Evolutionary conservation across 2,329 filamentous ascomycete species (phyloP).

Genomic region (Clathrospora elynae): DNA sequence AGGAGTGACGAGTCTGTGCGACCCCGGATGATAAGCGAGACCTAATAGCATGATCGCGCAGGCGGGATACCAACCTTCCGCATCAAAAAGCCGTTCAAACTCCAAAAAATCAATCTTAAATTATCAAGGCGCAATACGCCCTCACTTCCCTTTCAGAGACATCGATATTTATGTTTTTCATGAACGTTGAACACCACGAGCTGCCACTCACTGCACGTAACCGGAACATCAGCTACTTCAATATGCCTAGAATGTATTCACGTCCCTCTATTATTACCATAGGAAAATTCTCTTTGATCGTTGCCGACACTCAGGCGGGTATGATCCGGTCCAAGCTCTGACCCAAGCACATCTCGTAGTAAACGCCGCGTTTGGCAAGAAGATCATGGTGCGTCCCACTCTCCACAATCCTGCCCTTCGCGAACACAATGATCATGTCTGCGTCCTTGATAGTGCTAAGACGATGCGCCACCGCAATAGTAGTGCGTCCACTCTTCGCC

Average conservation of each 20-base stretch:
- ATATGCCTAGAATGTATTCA: too few species aligned
- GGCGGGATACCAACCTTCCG: slow-evolving; percentile 11
- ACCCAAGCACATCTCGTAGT: slow-evolving; percentile 53
- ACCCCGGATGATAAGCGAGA: slow-evolving; percentile 5
- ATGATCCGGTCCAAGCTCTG: slow-evolving; percentile 49
- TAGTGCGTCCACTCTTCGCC: slow-evolving; percentile 84
- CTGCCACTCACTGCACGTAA: too few species aligned
- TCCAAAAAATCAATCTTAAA: slow-evolving; percentile 2
- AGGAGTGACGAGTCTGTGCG: slow-evolving; percentile 2
- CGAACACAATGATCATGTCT: slow-evolving; percentile 92
- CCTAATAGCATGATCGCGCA: slow-evolving; percentile 8
- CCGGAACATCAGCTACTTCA: too few species aligned
- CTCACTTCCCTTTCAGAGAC: too few species aligned
- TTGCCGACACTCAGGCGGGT: slow-evolving; percentile 13
- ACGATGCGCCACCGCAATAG: slow-evolving; percentile 90
- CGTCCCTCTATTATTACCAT: too few species aligned
- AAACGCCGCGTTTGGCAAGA: slow-evolving; percentile 46
- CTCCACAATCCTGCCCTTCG: slow-evolving; percentile 83
- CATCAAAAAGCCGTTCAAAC: slow-evolving; percentile 8
- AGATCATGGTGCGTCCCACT: slow-evolving; percentile 64
- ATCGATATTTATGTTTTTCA: too few species aligned
- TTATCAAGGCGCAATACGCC: too few species aligned
- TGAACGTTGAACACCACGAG: too few species aligned
- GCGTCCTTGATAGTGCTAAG: slow-evolving; percentile 93
- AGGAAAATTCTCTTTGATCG: neutral